Percentiles rank a stretch among this genome's conserved stretches.
Conservation (phyloP, 768 basidiomycete species). For the Suillus clintonianus region DNA sequence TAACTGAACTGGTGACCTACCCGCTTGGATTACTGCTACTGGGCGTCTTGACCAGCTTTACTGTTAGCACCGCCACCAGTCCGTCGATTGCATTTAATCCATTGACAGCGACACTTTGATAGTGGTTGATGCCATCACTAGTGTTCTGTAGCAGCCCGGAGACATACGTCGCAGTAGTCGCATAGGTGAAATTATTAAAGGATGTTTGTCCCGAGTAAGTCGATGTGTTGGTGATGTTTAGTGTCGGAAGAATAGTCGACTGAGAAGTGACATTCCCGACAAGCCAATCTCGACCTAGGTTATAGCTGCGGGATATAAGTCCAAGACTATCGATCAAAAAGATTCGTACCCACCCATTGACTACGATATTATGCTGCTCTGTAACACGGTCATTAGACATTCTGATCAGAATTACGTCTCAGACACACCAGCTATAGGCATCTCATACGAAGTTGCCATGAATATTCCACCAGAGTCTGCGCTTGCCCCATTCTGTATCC, state of each 20-base stretch:
- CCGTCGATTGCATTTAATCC: constrained; percentile 77
- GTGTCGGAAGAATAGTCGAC: constrained; percentile 26
- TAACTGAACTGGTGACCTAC: constrained; percentile 16
- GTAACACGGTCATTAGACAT: background rate
- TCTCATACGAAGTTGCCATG: constrained; percentile 74
- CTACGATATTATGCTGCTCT: constrained; percentile 71
- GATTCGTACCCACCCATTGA: constrained; percentile 54
- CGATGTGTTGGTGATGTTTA: constrained; percentile 43
- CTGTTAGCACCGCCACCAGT: constrained; percentile 74
- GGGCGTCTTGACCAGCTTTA: constrained; percentile 56
- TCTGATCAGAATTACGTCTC: background rate
- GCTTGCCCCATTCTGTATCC: constrained; percentile 71
- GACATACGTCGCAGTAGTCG: constrained; percentile 66
- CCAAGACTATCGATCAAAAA: background rate
- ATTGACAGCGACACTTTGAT: constrained; percentile 48
- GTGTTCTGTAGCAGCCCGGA: constrained; percentile 72
- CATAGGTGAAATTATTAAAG: constrained; percentile 69
- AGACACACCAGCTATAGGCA: constrained; percentile 56
- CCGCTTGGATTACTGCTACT: constrained; percentile 14
- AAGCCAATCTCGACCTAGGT: constrained; percentile 84
- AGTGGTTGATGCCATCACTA: constrained; percentile 72
- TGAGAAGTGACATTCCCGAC: constrained; percentile 76
- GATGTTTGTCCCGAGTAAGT: constrained; percentile 67
- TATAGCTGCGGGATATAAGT: constrained; percentile 48
- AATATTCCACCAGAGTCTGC: constrained; percentile 75